A percentile compares a stretch with the other conserved stretches of the same genome.
Conservation (phyloP, 2,329 filamentous ascomycete genomes). For the Mycogone perniciosa region DNA sequence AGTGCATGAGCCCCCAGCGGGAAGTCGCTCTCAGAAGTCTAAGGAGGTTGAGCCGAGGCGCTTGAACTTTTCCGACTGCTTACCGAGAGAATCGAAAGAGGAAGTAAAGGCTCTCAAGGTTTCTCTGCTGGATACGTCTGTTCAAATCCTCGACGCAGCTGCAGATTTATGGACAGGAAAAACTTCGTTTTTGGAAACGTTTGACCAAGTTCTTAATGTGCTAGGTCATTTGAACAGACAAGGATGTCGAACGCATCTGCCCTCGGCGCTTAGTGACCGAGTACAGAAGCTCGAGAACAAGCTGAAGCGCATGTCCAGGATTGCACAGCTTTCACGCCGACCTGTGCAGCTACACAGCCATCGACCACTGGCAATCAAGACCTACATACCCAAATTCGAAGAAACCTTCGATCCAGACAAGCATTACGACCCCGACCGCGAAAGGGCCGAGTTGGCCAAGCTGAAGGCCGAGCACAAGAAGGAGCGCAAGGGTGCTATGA, state of each 20-base stretch:
- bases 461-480: constrained; percentile 87
- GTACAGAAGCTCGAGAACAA: constrained; percentile 38
- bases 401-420: constrained; percentile 89
- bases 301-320: constrained; percentile 48
- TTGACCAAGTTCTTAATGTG: constrained; percentile 55
- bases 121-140: constrained; percentile 55
- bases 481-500: constrained; percentile 89
- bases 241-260: constrained; percentile 44
- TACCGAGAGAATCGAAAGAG: constrained; percentile 30
- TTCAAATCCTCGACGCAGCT: constrained; percentile 60
- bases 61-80: constrained; percentile 55
- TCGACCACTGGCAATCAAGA: constrained; percentile 79
- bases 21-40: constrained; percentile 44
- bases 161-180: constrained; percentile 69
- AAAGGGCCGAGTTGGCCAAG: constrained; percentile 78
- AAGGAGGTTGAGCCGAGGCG: constrained; percentile 40
- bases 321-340: constrained; percentile 61
- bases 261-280: constrained; percentile 35
- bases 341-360: constrained; percentile 87
- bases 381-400: constrained; percentile 88
- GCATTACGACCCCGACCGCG: constrained; percentile 94
- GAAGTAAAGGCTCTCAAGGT: constrained; percentile 39
- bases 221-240: constrained; percentile 56
- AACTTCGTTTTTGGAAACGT: constrained; percentile 71
- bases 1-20: constrained; percentile 47